Conservation (phyloP, 2,329 filamentous ascomycete genomes). For the Botrytis elliptica region DNA sequence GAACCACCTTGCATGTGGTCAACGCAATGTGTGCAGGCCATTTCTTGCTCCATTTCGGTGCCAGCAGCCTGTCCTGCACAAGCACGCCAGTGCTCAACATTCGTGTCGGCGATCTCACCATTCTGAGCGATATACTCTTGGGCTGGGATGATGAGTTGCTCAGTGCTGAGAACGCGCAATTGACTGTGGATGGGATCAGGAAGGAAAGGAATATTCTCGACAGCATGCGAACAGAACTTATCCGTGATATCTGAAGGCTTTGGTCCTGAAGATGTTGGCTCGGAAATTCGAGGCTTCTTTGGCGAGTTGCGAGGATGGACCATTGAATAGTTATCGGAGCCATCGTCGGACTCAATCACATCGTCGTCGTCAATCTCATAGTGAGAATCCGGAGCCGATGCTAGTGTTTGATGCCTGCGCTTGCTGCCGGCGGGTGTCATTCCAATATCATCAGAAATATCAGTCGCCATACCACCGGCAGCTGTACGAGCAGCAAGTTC, state of each 20-base stretch:
- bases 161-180: not conserved
- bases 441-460: not conserved
- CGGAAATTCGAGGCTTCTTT: not conserved
- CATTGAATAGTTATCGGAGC: not conserved
- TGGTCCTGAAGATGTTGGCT: not conserved
- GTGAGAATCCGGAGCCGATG: not conserved
- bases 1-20: not conserved
- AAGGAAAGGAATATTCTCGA: slow-evolving; percentile 9
- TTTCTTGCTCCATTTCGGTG: not conserved
- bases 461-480: not conserved
- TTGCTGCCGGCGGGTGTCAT: not conserved
- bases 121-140: not conserved
- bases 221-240: slow-evolving; percentile 4
- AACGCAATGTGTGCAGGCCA: not conserved
- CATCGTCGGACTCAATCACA: no score
- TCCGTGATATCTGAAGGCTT: not conserved
- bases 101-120: not conserved
- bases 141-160: not conserved
- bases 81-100: slow-evolving; percentile 13
- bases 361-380: not conserved
- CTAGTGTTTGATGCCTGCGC: not conserved
- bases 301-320: not conserved
- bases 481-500: not conserved
- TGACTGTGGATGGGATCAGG: not conserved
- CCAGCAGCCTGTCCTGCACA: slow-evolving; percentile 11